Base-by-base conservation (phyloP, 805 yeast genomes). In the Monosporozyma aerobia region DNA sequence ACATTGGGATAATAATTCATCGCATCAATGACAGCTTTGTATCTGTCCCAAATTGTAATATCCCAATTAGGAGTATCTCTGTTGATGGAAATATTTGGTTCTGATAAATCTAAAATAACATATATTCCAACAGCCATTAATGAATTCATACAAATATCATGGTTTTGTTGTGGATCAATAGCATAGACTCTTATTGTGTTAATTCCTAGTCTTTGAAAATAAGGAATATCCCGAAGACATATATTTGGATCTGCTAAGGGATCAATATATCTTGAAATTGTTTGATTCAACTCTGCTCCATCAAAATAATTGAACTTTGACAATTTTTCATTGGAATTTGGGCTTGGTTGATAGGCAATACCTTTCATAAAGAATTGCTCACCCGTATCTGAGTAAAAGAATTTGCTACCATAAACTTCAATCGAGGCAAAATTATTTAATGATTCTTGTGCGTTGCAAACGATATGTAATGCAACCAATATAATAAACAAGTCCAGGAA, bases 141-240 rank as follows among this genome's bases (percentile, higher is more conserved):
- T 11, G 81, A 76, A 48, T 77, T 60, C 90, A 90, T 87, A 72
- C 96, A 90, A 23, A 69, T 79, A 63, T 81, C 84, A 72, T 92
- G 98, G 63, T 81, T 74, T 54, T 74, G 72, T 1, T 77, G 69
- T 16, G 92, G 83, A 70, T 90, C 84, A 50, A 92, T 78, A 41
- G 95, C 89, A 64, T 90, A 92, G 1, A 92, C 95, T 63, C 98
- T 79, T 53, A 92, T 73, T 10, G 85, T 81, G 67, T 92, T 92
- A 52, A 94, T 79, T 51, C 80, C 79, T 49, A 90, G 75, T 54
- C 82, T 75, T 53, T 72, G 68, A 54, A 90, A 74, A 65, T 84
- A 83, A n/a, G 90, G 88, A 55, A 90, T 76, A 63, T 92, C 98
- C 63, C 97, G 77, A 57, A 80, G 67, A 72, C 98, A 92, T 2